Evolutionary conservation across 1,284 basidiomycete species (phyloP).

Genomic region (Ganoderma lucidum): DNA sequence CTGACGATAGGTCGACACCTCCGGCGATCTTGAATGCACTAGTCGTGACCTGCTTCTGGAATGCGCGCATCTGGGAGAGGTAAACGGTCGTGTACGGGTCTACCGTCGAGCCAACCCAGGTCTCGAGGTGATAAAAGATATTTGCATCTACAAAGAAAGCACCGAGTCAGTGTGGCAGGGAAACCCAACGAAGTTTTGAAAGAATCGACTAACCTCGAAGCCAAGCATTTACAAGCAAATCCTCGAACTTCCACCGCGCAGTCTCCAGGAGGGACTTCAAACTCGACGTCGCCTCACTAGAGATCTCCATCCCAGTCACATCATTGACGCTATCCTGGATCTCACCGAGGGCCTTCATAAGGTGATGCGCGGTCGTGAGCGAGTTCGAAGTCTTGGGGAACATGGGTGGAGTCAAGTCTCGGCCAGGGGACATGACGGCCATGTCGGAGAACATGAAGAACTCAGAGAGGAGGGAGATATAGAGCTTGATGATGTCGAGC

Average conservation of each 20-base stretch:
- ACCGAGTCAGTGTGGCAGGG: not conserved
- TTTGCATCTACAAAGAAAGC: constrained; percentile 73
- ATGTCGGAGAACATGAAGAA: constrained; percentile 91
- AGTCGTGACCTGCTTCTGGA: constrained; percentile 86
- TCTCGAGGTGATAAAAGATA: constrained; percentile 86
- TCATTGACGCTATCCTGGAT: constrained; percentile 90
- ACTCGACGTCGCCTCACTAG: constrained; percentile 72
- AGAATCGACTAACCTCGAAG: constrained; percentile 65
- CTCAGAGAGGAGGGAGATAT: constrained; percentile 86
- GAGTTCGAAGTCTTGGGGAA: constrained; percentile 84
- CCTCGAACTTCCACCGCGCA: constrained; percentile 88
- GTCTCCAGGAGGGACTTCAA: constrained; percentile 83
- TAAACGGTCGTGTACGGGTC: constrained; percentile 70
- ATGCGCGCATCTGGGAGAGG: constrained; percentile 80
- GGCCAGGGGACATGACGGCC: constrained; percentile 59
- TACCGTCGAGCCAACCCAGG: constrained; percentile 75
- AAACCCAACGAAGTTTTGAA: not conserved
- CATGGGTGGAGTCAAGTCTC: constrained; percentile 56
- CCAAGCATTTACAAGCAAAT: constrained; percentile 86
- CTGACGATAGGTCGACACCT: constrained; percentile 69
- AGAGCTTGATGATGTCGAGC: constrained; percentile 88
- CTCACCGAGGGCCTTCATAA: constrained; percentile 83
- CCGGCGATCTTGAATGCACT: constrained; percentile 87
- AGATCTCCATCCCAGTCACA: constrained; percentile 83
- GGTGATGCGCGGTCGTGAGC: constrained; percentile 84